A percentile compares a stretch with the other conserved stretches of the same genome.
phyloP scores from a whole-genome alignment of 2,329 filamentous ascomycete species.

The Hypoxylon sp. region DNA sequence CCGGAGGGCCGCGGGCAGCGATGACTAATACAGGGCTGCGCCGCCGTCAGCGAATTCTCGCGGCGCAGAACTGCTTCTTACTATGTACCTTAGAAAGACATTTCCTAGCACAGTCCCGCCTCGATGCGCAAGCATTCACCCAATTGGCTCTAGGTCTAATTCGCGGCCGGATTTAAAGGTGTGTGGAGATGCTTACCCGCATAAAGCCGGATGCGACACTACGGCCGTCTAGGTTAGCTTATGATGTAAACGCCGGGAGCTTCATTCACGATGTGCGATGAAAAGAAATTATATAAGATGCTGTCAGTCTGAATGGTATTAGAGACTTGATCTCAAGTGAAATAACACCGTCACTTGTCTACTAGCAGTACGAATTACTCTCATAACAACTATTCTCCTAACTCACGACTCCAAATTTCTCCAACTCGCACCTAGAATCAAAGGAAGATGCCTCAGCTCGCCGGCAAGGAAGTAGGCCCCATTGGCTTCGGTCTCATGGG shows the following conservation, averaged over 20 bases:
- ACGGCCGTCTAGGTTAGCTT: background rate
- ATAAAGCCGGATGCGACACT: constrained; percentile 9
- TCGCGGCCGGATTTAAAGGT: constrained; percentile 14
- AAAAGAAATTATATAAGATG: constrained; percentile 7
- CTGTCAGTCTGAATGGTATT: background rate
- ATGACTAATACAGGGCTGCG: background rate
- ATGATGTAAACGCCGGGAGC: background rate
- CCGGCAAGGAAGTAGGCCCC: constrained; percentile 33
- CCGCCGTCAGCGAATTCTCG: background rate
- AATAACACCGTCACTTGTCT: background rate
- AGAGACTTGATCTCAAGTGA: background rate
- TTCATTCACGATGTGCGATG: background rate
- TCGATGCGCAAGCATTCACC: background rate
- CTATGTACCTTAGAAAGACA: background rate
- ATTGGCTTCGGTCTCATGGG: constrained; percentile 51
- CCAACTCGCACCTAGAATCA: background rate
- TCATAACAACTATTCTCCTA: background rate
- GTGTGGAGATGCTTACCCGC: constrained; percentile 2
- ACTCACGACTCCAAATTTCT: background rate
- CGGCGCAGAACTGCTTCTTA: background rate
- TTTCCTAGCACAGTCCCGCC: background rate
- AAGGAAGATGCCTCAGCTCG: constrained; percentile 22
- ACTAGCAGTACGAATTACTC: background rate
- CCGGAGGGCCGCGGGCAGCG: background rate
- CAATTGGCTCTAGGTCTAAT: background rate